Base-by-base conservation (phyloP, 768 basidiomycete genomes). In the Chalciporus sphaerocephalus region DNA sequence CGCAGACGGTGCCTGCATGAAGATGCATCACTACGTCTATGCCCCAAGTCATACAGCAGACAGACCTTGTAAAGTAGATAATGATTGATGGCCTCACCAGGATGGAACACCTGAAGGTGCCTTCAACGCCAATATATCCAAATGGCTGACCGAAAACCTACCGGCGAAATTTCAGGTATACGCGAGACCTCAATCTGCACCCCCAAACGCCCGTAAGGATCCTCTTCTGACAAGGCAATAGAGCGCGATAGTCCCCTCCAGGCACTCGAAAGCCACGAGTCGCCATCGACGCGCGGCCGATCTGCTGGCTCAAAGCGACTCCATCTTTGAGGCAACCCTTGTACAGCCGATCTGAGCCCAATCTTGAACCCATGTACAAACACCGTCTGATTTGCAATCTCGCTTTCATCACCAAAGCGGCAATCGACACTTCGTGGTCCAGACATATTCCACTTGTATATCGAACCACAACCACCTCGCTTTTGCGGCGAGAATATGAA, bases 341-440 rank as follows among this genome's bases (percentile, higher is more conserved):
- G 55, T 32, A 42, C 32, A 12, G 32, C 16, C 15, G 46, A 50
- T 37, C 61, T 41, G n/a, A 57, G 15, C n/a, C 56, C 55, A 34
- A 61, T 48, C 49, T 62, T 67, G 52, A 64, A 66, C 6, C 66
- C 65, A 8, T 55, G 56, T 18, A 67, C 53, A 27, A 66, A 62
- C 17, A 65, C 54, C 18, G 52, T 42, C 38, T 68, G 66, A n/a
- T 66, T 62, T 27, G 46, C n/a, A 8, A 33, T 17, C 2, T 38
- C 50, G 9, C 12, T 35, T 6, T 40, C 36, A 21, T 58, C 46
- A 13, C 58, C 48, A 15, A 41, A 39, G 6, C 59, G 59, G 45
- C 48, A 59, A 16, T 55, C 44, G 27, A 61, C 46, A n/a, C n/a
- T 43, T 28, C 35, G 53, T 9, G 49, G 27, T 12, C 28, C 28